Evolutionary conservation across 2,329 filamentous ascomycete genomes (phyloP).

Genomic region (Diaporthe eres): DNA sequence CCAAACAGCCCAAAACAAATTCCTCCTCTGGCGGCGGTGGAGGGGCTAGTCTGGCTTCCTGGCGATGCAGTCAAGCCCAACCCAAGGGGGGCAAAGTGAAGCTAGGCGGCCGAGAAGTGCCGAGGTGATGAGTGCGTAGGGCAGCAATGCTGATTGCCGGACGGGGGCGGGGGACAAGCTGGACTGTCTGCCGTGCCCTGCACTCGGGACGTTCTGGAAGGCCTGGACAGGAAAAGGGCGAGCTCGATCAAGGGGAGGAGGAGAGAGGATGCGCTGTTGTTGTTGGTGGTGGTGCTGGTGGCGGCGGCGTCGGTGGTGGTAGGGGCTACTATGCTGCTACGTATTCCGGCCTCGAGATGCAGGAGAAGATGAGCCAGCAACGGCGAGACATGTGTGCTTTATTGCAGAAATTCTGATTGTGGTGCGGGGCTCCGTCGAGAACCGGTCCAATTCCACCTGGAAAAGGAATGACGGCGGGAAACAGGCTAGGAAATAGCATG

Average conservation of each 20-base stretch:
- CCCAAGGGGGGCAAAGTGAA: conserved; percentile 56
- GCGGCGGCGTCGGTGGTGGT: conserved; percentile 58
- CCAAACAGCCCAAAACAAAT: conserved; percentile 44
- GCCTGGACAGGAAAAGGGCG: conserved; percentile 42
- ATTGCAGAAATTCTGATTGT: conserved; percentile 68
- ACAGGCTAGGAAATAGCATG: conserved; percentile 53
- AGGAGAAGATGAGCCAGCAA: conserved; percentile 66
- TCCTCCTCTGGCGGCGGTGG: conserved; percentile 28
- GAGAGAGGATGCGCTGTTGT: conserved; percentile 49
- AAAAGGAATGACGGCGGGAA: conserved; percentile 51
- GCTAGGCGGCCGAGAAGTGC: conserved; percentile 38
- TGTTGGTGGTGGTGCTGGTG: conserved; percentile 49
- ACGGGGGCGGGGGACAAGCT: conserved; percentile 14
- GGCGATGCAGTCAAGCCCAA: conserved; percentile 71
- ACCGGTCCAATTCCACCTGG: conserved; percentile 46
- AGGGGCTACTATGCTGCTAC: conserved; percentile 57
- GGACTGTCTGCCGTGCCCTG: conserved; percentile 30
- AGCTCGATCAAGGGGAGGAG: conserved; percentile 39
- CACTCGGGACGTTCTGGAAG: conserved; percentile 1
- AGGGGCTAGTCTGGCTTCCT: conserved; percentile 52
- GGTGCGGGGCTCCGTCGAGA: conserved; percentile 59
- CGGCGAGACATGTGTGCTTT: conserved; percentile 75
- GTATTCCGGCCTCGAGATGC: conserved; percentile 62
- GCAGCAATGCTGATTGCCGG: conserved; percentile 47
- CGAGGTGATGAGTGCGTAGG: conserved; percentile 47